A percentile compares a stretch with the other conserved stretches of the same genome.
phyloP scores from a whole-genome alignment of 164 flowering plant genomes.

The Buxus sempervirens region DNA sequence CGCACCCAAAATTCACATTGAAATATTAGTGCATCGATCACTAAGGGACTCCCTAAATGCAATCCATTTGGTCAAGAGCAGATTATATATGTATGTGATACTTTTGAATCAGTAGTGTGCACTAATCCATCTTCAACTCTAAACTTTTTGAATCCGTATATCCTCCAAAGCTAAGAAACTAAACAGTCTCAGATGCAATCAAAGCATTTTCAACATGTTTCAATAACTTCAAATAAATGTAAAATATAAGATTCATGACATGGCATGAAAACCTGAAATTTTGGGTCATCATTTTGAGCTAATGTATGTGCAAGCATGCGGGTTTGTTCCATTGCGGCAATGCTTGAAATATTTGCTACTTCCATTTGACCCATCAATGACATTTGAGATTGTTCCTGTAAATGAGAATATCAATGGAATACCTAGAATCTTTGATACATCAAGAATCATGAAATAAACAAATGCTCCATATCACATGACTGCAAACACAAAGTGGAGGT shows the following conservation, averaged over 20 bases:
- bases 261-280: slow-evolving; percentile 68
- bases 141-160: not conserved
- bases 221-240: not conserved
- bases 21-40: not conserved
- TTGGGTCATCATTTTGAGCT: slow-evolving; percentile 85
- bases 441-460: not conserved
- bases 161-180: not conserved
- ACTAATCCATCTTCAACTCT: not conserved
- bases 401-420: slow-evolving; percentile 1
- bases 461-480: not conserved
- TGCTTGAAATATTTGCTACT: slow-evolving; percentile 44
- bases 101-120: not conserved
- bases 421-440: not conserved
- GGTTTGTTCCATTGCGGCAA: slow-evolving; percentile 88
- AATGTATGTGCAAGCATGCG: slow-evolving; percentile 93
- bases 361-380: slow-evolving; percentile 42
- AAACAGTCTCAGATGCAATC: not conserved
- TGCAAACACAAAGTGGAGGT: no score
- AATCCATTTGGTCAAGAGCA: not conserved
- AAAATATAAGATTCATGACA: not conserved
- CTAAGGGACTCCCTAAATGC: not conserved
- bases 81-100: slow-evolving; percentile 1
- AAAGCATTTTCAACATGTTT: not conserved
- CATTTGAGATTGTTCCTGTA: slow-evolving; percentile 71
- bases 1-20: not conserved